Base-by-base conservation (phyloP, 192 early-diverging fungal genomes). In the Haplosporangium gracile region DNA sequence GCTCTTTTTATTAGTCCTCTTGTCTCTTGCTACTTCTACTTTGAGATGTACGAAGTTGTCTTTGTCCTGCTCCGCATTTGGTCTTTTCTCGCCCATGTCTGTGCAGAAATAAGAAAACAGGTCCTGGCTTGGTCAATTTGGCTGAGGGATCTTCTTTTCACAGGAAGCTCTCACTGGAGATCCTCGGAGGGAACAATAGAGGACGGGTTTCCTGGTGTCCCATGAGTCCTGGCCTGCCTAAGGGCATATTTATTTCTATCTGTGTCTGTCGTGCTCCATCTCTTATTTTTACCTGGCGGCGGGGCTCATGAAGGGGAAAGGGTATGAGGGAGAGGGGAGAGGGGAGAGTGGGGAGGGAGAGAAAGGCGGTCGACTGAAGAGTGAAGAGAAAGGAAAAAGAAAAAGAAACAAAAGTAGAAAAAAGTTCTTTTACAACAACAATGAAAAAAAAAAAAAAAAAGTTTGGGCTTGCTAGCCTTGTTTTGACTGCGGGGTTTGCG, bases 211-310 rank as follows among this genome's bases (percentile, higher is more conserved):
- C 29, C 60, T 47, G 76, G 42, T 15, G 20, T 42, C 76, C 55
- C 22, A 16, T 34, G 26, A 51, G n/a, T 45, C 34, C 39, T 34
- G 26, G 5, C 42, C 42, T 8, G 38, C 39, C 22, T 15, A 9
- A 18, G 68, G 15, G 49, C 34, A 16, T 70, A 32, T 4, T 47
- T 1, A 15, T 6, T 16, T 11, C 22, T 5, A 42, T n/a, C 20
- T 47, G 18, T 32, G 18, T 38, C 29, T 70, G 34, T 36, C 20
- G 24, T 38, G 5, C 16, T 38, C 34, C 53, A 22, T 15, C 6
- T 26, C 34, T 18, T 11, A 22, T n/a, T 40, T 18, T 42, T 74
- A 80, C 79, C 79, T 80, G 63, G 43, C 24, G 16, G 53, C 32
- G 53, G 72, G n/a, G 72, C 72, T 69, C 68, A 74, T 76, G 74